Conservation (phyloP, 2,329 filamentous ascomycete genomes). For the Trichoderma oligosporum region DNA sequence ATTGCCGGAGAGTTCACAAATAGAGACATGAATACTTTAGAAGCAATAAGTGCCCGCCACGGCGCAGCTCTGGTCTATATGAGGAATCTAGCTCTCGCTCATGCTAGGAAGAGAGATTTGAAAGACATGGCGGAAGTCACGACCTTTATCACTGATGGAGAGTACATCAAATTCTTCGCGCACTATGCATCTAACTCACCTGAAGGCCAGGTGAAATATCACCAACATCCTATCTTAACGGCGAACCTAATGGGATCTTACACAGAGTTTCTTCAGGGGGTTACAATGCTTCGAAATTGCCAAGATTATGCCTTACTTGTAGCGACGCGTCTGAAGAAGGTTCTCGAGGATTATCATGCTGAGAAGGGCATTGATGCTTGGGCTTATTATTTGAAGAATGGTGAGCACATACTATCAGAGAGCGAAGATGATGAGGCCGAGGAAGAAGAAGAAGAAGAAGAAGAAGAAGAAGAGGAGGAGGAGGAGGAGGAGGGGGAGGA, state of each 20-base stretch:
- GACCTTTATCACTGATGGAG: slow-evolving; percentile 30
- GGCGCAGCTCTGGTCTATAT: slow-evolving; percentile 30
- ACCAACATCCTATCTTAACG: slow-evolving; percentile 24
- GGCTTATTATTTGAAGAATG: not conserved
- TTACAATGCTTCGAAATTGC: slow-evolving; percentile 24
- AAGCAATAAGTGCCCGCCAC: slow-evolving; percentile 24
- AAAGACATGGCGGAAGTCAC: slow-evolving; percentile 24
- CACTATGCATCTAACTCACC: slow-evolving; percentile 25
- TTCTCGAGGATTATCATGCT: slow-evolving; percentile 23
- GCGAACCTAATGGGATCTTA: slow-evolving; percentile 22
- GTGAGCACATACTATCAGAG: slow-evolving; percentile 1
- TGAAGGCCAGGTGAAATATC: slow-evolving; percentile 23
- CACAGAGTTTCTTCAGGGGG: slow-evolving; percentile 20
- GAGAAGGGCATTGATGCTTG: not conserved
- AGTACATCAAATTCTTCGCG: slow-evolving; percentile 26
- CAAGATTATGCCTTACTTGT: slow-evolving; percentile 25
- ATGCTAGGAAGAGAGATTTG: slow-evolving; percentile 21
- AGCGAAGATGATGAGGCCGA: not conserved
- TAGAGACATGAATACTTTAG: slow-evolving; percentile 19
- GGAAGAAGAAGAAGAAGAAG: not conserved
- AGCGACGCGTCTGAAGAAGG: slow-evolving; percentile 21
- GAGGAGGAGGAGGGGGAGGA: too few species aligned
- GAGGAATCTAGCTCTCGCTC: slow-evolving; percentile 27
- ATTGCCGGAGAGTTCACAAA: slow-evolving; percentile 28
- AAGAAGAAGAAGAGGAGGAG: too few species aligned